Base-by-base conservation (phyloP, 805 yeast genomes). In the Wickerhamomyces silvicola region DNA sequence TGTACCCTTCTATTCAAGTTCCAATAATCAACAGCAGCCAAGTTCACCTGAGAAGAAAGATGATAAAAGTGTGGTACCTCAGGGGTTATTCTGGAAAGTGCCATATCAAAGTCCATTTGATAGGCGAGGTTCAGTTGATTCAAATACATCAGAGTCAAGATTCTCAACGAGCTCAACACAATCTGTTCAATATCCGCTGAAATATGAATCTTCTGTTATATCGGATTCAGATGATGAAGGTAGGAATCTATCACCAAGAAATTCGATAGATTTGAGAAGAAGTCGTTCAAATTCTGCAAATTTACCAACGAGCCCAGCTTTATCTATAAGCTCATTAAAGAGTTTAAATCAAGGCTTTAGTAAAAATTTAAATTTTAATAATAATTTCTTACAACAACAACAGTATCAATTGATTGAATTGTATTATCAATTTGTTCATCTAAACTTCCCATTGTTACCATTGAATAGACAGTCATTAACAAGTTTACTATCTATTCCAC, bases 401-500 rank as follows among this genome's bases (percentile, higher is more conserved):
- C 39, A 32, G 11, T 27, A 30, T 7, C 70, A 55, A 48, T 54
- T 58, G 59, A 65, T 59, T 54, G 69, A 59, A 51, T 56, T 56
- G 34, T 74, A 43, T 43, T 72, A 71, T 41, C 72, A 66, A 37
- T 70, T 67, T 44, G 56, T 63, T 18, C 68, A 62, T 35, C 54
- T 60, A 11, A 53, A 56, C 8, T 54, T 63, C 42, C 60, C 66
- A 22, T 44, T 61, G 0, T 47, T 63, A 12, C 67, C 68, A 3
- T 32, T 62, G 22, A 62, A 60, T 37, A 54, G 54, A 31, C 39
- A 39, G 29, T 52, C 60, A 2, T 37, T 57, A 22, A 53, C 52
- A 3, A 22, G 18, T 15, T n/a, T 34, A n/a, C 15, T 25, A 15
- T 10, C 18, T 7, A 21, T 34, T 10, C 37, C 37, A 10, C 46